Evolutionary conservation across 768 basidiomycete species (phyloP).

Genomic region (Tylopilus vinaceipallidus): DNA sequence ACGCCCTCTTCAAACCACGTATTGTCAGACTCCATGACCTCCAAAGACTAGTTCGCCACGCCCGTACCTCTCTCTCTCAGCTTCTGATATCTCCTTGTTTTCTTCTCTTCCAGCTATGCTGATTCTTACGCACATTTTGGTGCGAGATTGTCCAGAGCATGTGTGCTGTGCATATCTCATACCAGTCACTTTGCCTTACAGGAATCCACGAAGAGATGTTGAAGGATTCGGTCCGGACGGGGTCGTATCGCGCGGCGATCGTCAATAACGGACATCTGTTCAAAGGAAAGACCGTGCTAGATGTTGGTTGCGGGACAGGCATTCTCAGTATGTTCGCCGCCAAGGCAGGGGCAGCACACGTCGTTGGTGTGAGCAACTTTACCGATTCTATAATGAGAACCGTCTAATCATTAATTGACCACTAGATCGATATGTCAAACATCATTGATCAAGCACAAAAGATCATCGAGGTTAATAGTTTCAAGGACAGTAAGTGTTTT

Average conservation of each 20-base stretch:
- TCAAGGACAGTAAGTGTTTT: conserved; percentile 80
- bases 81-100: conserved; percentile 39
- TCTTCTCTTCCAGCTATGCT: conserved; percentile 68
- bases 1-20: conserved; percentile 27
- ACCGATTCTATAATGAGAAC: conserved; percentile 1
- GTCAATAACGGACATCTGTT: conserved; percentile 93
- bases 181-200: conserved; percentile 29
- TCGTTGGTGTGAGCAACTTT: conserved; percentile 73
- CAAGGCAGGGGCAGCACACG: conserved; percentile 90
- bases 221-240: conserved; percentile 93
- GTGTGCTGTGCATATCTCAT: conserved; percentile 4
- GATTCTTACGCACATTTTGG: conserved; percentile 97
- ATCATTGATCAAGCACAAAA: conserved; percentile 99
- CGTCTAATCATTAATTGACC: conserved; percentile 14
- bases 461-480: conserved; percentile 95
- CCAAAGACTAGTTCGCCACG: conserved; percentile 78
- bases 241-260: conserved; percentile 93
- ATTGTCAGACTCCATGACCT: conserved; percentile 62
- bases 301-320: conserved; percentile 98
- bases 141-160: conserved; percentile 33
- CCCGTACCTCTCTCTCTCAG: conserved; percentile 25
- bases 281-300: conserved; percentile 94
- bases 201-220: conserved; percentile 99
- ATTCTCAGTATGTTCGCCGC: conserved; percentile 98
- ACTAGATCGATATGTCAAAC: conserved; percentile 98